These are phyloP conservation scores for Paecilomyces fulvus DNA, from an alignment of 2,329 filamentous ascomycete genomes.

Conservation along the genomic window DNA sequence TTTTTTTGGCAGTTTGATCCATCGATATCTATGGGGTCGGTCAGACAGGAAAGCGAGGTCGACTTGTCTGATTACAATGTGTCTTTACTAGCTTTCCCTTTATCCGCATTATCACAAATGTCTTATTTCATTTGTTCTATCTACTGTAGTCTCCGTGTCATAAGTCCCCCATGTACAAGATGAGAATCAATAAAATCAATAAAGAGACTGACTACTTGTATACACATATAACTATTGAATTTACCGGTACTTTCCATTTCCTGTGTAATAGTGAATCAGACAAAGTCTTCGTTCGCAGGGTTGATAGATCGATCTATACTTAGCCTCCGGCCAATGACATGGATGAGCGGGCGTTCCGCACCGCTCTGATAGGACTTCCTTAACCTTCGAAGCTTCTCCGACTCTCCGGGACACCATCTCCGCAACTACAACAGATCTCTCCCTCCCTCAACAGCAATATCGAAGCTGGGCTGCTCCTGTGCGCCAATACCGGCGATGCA, in stretches of 20 bases:
- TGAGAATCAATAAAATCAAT: background rate
- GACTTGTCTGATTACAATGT: background rate
- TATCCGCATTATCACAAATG: background rate
- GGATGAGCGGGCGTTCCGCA: background rate
- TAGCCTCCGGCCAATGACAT: background rate
- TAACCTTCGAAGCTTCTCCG: background rate
- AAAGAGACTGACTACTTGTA: background rate
- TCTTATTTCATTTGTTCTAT: conserved; percentile 1
- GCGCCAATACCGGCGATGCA: conserved; percentile 28
- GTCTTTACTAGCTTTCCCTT: background rate
- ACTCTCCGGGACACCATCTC: background rate
- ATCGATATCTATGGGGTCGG: background rate
- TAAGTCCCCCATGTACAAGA: background rate
- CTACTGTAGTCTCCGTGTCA: background rate
- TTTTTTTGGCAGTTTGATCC: background rate
- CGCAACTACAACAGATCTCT: background rate
- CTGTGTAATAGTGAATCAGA: too few relatives aligned
- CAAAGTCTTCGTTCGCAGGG: too few relatives aligned
- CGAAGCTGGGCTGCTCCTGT: conserved; percentile 9
- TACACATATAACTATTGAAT: background rate
- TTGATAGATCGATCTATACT: too few relatives aligned
- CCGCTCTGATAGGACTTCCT: background rate
- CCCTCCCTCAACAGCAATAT: conserved; percentile 6
- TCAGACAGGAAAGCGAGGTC: background rate
- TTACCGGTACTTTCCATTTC: background rate